Evolutionary conservation across 2,329 filamentous ascomycete genomes (phyloP).

Genomic region (Ceratocystis papillata): DNA sequence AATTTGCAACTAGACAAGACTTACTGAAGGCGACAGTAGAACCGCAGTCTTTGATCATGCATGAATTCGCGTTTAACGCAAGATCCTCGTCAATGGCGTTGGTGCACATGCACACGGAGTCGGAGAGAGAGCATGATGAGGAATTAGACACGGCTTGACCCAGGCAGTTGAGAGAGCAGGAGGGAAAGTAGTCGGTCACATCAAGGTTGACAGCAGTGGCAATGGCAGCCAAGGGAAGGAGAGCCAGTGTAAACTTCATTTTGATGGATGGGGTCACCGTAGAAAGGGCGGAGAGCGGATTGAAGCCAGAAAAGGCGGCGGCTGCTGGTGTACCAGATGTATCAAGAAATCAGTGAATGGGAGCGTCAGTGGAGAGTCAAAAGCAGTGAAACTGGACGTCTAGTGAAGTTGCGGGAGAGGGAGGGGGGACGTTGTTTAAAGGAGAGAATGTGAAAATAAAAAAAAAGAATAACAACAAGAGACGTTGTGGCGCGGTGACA

Average conservation of each 20-base stretch:
- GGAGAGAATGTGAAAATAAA: background rate
- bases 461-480: conserved; percentile 5
- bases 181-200: conserved; percentile 32
- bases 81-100: conserved; percentile 31
- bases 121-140: conserved; percentile 31
- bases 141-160: conserved; percentile 29
- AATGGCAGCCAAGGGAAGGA: conserved; percentile 31
- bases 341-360: background rate
- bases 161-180: conserved; percentile 34
- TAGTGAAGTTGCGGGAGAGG: background rate
- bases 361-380: conserved; percentile 1
- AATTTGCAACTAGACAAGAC: conserved; percentile 25
- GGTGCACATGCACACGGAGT: conserved; percentile 31
- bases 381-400: background rate
- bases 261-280: conserved; percentile 27
- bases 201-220: conserved; percentile 31
- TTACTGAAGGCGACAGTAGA: conserved; percentile 33
- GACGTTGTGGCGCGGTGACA: background rate
- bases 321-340: background rate
- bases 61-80: conserved; percentile 31
- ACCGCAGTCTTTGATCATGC: conserved; percentile 33
- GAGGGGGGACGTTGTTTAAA: background rate
- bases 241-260: conserved; percentile 33
- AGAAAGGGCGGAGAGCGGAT: background rate
- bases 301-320: background rate